Evolutionary conservation across 2,329 filamentous ascomycete species (phyloP), one percentile per base, ranked within the genome.

Genomic region (Aureobasidium leucospermi): DNA sequence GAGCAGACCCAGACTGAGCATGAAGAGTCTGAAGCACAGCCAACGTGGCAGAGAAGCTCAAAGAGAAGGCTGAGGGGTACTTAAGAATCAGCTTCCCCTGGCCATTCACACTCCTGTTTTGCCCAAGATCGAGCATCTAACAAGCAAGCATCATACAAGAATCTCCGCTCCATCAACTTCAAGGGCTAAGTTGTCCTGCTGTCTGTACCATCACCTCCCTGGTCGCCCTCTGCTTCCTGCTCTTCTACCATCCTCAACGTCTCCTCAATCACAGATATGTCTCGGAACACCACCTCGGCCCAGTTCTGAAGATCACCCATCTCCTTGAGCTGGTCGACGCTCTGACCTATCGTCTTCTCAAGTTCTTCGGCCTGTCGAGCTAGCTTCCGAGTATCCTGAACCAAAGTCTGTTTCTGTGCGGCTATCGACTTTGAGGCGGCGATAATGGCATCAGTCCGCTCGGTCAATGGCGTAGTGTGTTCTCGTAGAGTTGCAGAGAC

Each of bases 281-380:
- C 72, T 11, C 71, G 65, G 62, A 73, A 89, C 68, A 93, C 78
- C 74, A 91, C 84, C 79, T 94, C 89, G 23, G 89, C 88, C 89
- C 89, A 94, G 71, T 92, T 92, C 78, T 93, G 88, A 69, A 93
- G 82, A 69, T 91, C 86, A 28, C 89, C 88, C 62, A 91, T 77
- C 78, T 91, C 88, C 75, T 91, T 92, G 61, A 93, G 76, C 67
- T 80, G 80, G 64, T 80, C 79, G 47, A 58, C 55, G 42, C 55
- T 58, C 15, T 58, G 28, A 11, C 11, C 29, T 10, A 58, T 28
- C 1, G 32, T 32, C 15, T 39, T 58, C 6, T 58, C 55, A 15
- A 58, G 55, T n/a, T 39, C 43, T 47, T 39, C 19, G 9, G 55
- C 55, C 15, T 58, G 42, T 48, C 28, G 55, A n/a, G 43, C 41